phyloP scores from a whole-genome alignment of 176 grass and related monocot species.

The Tillandsia leiboldiana region DNA sequence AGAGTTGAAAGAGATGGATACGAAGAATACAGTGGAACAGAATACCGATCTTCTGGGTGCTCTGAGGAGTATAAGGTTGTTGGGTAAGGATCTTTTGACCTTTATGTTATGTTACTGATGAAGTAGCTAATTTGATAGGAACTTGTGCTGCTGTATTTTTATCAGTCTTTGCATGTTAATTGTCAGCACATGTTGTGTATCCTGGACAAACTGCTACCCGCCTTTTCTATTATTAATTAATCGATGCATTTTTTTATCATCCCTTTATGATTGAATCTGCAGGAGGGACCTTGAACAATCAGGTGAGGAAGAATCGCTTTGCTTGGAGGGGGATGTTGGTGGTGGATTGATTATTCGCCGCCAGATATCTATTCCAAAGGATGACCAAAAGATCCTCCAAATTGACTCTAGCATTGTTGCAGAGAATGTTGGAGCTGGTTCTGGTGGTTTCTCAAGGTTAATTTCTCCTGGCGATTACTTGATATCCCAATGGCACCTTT shows the following conservation, averaged over 20 bases:
- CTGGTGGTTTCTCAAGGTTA: conserved; percentile 94
- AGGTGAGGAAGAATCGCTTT: conserved; percentile 69
- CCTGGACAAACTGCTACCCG: no score
- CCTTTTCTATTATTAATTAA: no score
- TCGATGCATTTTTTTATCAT: neutral
- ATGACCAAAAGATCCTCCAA: conserved; percentile 44
- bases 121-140: neutral
- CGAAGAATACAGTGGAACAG: conserved; percentile 84
- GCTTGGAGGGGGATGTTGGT: conserved; percentile 90
- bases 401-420: conserved; percentile 85
- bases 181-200: no score
- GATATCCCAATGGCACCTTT: neutral
- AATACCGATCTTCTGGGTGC: conserved; percentile 95
- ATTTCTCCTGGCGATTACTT: neutral
- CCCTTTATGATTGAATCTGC: conserved; percentile 3
- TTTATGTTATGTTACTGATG: neutral
- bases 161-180: neutral
- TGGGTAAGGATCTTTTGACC: conserved; percentile 22
- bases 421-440: conserved; percentile 70
- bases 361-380: conserved; percentile 64
- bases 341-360: conserved; percentile 72
- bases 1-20: conserved; percentile 87
- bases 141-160: neutral
- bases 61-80: conserved; percentile 70
- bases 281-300: conserved; percentile 74